Base-by-base conservation (phyloP, 2,329 filamentous ascomycete genomes). In the Diaporthe citrichinensis region DNA sequence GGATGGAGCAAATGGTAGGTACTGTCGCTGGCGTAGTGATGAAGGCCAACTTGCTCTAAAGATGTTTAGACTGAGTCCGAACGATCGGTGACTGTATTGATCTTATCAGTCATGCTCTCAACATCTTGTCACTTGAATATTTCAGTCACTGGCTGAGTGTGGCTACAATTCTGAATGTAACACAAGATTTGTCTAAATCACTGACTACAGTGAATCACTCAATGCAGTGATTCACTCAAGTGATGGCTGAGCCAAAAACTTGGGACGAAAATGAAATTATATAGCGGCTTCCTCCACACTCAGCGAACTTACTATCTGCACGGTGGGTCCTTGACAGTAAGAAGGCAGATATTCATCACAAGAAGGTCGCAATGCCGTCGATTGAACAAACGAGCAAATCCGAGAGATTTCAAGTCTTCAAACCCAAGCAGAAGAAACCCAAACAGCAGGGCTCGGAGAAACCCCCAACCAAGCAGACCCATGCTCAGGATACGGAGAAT, bases 211-310 rank as follows among this genome's bases (percentile, higher is more conserved):
- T 58, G 57, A 46, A 65, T 65, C n/a, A 44, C 59, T 2, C 10
- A 31, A 17, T 20, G 15, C 39, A 65, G 59, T 65, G 59, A 65
- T 65, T 65, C 39, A 65, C 25, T 65, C 39, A 12, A 44, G 25
- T 28, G 10, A n/a, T 65, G 36, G 39, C 14, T 39, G 12, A 39
- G 36, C 23, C 34, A n/a, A 41, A 39, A n/a, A 59, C 34, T 15
- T 59, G 34, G 12, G 57, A 59, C 8, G 57, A 41, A 28, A 44
- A 2, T 62, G 34, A 12, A 25, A 1, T 62, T 28, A 44, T 44
- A 62, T 44, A 20, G 7, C 25, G n/a, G 39, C 20, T 14, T 28
- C 14, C 20, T 17, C n/a, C 59, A 28, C n/a, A 28, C 59, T 62
- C 14, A 28, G 8, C n/a, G 25, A 31, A 14, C 4, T 23, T 23